A percentile compares a stretch with the other conserved stretches of the same genome.
These are phyloP conservation scores for Myriosclerotinia duriaeana DNA, from an alignment of 2,329 filamentous ascomycete species.

Conservation along the genomic window DNA sequence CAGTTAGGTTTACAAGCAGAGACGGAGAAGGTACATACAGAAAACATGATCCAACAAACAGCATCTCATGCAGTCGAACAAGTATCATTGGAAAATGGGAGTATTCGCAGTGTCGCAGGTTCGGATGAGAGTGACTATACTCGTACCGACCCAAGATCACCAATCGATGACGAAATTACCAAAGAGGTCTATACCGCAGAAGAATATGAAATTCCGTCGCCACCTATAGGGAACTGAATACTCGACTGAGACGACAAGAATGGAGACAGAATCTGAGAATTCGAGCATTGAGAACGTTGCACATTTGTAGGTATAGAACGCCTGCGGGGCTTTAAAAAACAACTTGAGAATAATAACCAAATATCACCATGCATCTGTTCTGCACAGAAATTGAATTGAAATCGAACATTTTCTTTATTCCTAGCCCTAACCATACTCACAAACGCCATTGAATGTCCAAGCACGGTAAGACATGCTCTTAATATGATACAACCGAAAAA, in stretches of 20 bases:
- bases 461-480: conserved; percentile 23
- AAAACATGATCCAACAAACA: too few relatives aligned
- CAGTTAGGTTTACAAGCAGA: too few relatives aligned
- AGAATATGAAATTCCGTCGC: neutral
- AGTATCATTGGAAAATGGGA: neutral
- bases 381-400: conserved; percentile 16
- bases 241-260: neutral
- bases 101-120: neutral
- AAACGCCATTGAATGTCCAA: conserved; percentile 25
- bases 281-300: neutral
- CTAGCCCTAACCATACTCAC: conserved; percentile 22
- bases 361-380: neutral
- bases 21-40: too few relatives aligned
- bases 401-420: conserved; percentile 22
- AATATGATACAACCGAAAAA: conserved; percentile 27
- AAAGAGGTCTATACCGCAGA: neutral
- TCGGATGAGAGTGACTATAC: neutral
- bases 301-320: neutral
- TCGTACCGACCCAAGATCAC: neutral
- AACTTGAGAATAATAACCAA: neutral
- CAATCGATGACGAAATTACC: neutral
- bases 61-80: too few relatives aligned
- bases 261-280: neutral
- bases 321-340: conserved; percentile 6
- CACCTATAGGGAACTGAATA: neutral